Percentiles rank a stretch among this genome's conserved stretches.
Evolutionary conservation across 352 stramenopile genomes (phyloP).

Genomic region (Pythium plurisporium): DNA sequence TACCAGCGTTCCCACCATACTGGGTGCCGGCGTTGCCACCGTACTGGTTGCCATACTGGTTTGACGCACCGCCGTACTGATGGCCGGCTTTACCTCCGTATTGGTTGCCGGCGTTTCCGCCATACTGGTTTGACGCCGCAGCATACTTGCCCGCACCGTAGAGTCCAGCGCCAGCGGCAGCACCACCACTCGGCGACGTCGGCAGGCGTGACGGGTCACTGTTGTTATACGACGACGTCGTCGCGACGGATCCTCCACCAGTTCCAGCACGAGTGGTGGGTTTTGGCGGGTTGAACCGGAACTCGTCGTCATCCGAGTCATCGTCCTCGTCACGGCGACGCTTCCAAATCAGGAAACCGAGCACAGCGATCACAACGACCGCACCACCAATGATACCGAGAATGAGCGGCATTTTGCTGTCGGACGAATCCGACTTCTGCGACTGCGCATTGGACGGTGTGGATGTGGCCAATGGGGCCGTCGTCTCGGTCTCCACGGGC

Average conservation of each 20-base stretch:
- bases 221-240: slow-evolving; percentile 17
- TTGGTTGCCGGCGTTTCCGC: neutral
- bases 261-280: neutral
- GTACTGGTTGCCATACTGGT: slow-evolving; percentile 24
- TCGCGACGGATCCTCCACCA: slow-evolving; percentile 4
- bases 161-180: neutral
- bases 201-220: slow-evolving; percentile 1
- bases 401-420: slow-evolving; percentile 42
- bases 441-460: slow-evolving; percentile 32
- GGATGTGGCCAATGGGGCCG: slow-evolving; percentile 7
- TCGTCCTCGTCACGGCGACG: slow-evolving; percentile 51
- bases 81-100: slow-evolving; percentile 2
- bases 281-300: slow-evolving; percentile 23
- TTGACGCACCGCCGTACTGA: slow-evolving; percentile 8
- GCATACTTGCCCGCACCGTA: slow-evolving; percentile 13
- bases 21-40: neutral
- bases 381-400: slow-evolving; percentile 39
- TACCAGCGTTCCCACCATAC: slow-evolving; percentile 1
- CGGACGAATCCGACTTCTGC: slow-evolving; percentile 22
- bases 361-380: slow-evolving; percentile 37
- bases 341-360: slow-evolving; percentile 61
- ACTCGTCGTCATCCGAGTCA: slow-evolving; percentile 57
- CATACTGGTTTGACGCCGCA: neutral
- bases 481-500: slow-evolving; percentile 2
- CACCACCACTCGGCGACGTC: slow-evolving; percentile 9